These are phyloP conservation scores for Acer yangbiense DNA, from an alignment of 345 rosid species.

Conservation along the genomic window DNA sequence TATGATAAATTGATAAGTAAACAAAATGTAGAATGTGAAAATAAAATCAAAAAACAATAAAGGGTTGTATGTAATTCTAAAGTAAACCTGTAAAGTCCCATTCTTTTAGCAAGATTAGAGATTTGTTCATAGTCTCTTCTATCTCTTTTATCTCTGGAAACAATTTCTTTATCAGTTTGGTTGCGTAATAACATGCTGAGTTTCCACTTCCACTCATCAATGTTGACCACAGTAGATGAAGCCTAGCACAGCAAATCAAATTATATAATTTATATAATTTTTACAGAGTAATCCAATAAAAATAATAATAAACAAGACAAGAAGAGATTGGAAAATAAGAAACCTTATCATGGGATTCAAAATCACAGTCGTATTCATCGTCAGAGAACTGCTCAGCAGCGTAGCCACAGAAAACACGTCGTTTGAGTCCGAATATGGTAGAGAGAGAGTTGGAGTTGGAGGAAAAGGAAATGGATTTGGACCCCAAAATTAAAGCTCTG, in stretches of 20 bases:
- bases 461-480: not conserved
- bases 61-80: not conserved
- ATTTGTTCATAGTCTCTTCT: slow-evolving; percentile 97
- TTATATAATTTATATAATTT: too few relatives aligned
- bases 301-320: too few relatives aligned
- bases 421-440: slow-evolving; percentile 11
- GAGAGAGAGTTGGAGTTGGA: too few relatives aligned
- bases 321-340: not conserved
- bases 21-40: not conserved
- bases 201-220: slow-evolving; percentile 99
- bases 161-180: slow-evolving; percentile 81
- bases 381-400: slow-evolving; percentile 91
- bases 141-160: slow-evolving; percentile 88
- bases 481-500: not conserved
- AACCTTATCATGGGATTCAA: slow-evolving; percentile 50
- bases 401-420: slow-evolving; percentile 49
- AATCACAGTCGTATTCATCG: slow-evolving; percentile 84
- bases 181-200: slow-evolving; percentile 70
- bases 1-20: not conserved
- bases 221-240: slow-evolving; percentile 90
- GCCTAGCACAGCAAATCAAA: slow-evolving; percentile 52
- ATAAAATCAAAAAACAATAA: not conserved
- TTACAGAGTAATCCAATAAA: too few relatives aligned
- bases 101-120: slow-evolving; percentile 77
- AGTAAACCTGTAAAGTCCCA: slow-evolving; percentile 86